These are phyloP conservation scores for Scleromitrula shiraiana DNA, from an alignment of 2,329 filamentous ascomycete genomes.

Conservation along the genomic window DNA sequence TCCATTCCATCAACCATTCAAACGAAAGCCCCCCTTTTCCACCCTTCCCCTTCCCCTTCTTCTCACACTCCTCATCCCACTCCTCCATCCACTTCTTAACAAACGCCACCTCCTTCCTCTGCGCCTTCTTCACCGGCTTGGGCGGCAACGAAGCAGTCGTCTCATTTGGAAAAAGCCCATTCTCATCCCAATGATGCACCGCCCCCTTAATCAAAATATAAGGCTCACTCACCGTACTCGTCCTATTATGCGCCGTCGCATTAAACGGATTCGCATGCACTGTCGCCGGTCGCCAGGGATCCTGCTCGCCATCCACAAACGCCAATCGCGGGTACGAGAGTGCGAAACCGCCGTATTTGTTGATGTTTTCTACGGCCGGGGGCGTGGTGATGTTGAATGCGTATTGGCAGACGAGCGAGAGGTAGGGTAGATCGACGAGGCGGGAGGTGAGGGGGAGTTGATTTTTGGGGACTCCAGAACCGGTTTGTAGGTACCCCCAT, in stretches of 20 bases:
- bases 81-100: constrained; percentile 61
- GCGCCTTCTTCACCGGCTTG: constrained; percentile 47
- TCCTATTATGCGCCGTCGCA: constrained; percentile 43
- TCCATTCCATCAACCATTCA: too few species aligned
- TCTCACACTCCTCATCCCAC: constrained; percentile 33
- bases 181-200: constrained; percentile 78
- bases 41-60: not conserved
- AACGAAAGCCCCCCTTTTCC: too few species aligned
- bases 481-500: constrained; percentile 75
- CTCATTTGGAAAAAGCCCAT: constrained; percentile 56
- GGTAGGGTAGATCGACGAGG: constrained; percentile 55
- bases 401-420: constrained; percentile 52
- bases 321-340: constrained; percentile 68
- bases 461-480: constrained; percentile 56
- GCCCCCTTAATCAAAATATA: constrained; percentile 66
- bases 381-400: constrained; percentile 62
- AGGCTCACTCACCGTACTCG: constrained; percentile 57
- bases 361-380: constrained; percentile 58
- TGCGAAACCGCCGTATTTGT: constrained; percentile 67
- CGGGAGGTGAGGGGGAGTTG: constrained; percentile 66
- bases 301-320: constrained; percentile 66
- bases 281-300: constrained; percentile 72
- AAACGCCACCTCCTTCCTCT: constrained; percentile 50
- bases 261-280: constrained; percentile 50
- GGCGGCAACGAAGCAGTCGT: constrained; percentile 48